Percentiles rank a stretch among this genome's conserved stretches.
These are phyloP conservation scores for Talaromyces amestolkiae DNA, from an alignment of 2,329 filamentous ascomycete species.

Conservation along the genomic window DNA sequence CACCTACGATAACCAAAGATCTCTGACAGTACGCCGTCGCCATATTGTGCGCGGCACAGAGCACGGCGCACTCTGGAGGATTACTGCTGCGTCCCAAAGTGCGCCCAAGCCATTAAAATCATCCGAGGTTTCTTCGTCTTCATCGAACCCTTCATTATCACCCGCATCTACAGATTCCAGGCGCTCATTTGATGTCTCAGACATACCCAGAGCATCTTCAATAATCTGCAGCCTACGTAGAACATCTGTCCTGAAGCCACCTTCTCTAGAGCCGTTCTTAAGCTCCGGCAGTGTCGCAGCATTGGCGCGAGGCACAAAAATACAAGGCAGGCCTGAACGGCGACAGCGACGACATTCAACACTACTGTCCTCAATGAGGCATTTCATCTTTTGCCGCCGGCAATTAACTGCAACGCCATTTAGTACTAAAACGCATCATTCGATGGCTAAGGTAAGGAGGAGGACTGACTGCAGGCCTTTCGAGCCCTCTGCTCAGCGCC, in stretches of 20 bases:
- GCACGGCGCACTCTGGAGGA: constrained; percentile 13
- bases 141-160: constrained; percentile 2
- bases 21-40: constrained; percentile 10
- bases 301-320: constrained; percentile 20
- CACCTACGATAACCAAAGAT: constrained; percentile 18
- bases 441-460: background rate
- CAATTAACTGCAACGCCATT: constrained; percentile 16
- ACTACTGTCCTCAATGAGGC: constrained; percentile 6
- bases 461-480: constrained; percentile 19
- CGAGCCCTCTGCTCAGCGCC: constrained; percentile 18
- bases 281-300: constrained; percentile 15
- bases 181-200: background rate
- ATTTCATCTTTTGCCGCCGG: constrained; percentile 19
- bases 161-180: background rate
- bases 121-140: constrained; percentile 3
- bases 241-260: constrained; percentile 16
- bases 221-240: constrained; percentile 16
- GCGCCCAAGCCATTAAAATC: constrained; percentile 9
- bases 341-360: constrained; percentile 15
- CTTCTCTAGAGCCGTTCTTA: background rate
- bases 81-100: constrained; percentile 14
- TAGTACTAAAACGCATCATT: constrained; percentile 1
- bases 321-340: constrained; percentile 16
- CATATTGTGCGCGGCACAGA: constrained; percentile 16
- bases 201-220: constrained; percentile 14